Evolutionary conservation across 2,329 filamentous ascomycete species (phyloP), one percentile per base, ranked within the genome.

Genomic region (Mariannaea elegans): DNA sequence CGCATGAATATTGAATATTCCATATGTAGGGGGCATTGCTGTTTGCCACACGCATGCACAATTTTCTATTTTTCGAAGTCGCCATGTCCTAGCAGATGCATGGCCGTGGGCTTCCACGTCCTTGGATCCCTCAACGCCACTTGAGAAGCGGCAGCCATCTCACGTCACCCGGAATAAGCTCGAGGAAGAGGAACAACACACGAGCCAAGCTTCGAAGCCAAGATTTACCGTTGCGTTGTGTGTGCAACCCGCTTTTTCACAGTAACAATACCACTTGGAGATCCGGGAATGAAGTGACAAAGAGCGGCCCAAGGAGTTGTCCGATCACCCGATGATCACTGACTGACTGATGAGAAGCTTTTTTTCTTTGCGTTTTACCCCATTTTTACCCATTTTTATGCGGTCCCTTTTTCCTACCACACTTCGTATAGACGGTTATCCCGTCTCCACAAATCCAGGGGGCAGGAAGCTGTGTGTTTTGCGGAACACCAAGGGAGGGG

Each of bases 281-380:
- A 36, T 4, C 38, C 24, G 18, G 39, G 49, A 51, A 51, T 41
- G 27, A 24, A 42, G 23, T 4, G 13, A 41, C 27, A n/a, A n/a
- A n/a, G n/a, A n/a, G n/a, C n/a, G n/a, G n/a, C n/a, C n/a, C n/a
- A 32, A 32, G 44, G 44, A 24, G 18, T n/a, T 41, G 19, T 24
- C 19, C 34, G 51, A 59, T 60, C 61, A 62, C 48, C 59, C 56
- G 48, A 65, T 68, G 53, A 63, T 57, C 58, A 56, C 34, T 6
- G 6, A 27, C 9, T 9, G 24, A 27, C 9, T 27, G 53, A 42
- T 34, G 31, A 57, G 18, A 18, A 29, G 56, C 57, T 61, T 59
- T 64, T 69, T 27, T 48, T 58, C 32, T 36, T 36, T 36, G 14
- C 32, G 12, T 14, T 14, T 8, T 13, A 36, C 39, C 44, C 36